Evolutionary conservation across 768 basidiomycete species (phyloP).

Genomic region (Tephrocybe sp.): DNA sequence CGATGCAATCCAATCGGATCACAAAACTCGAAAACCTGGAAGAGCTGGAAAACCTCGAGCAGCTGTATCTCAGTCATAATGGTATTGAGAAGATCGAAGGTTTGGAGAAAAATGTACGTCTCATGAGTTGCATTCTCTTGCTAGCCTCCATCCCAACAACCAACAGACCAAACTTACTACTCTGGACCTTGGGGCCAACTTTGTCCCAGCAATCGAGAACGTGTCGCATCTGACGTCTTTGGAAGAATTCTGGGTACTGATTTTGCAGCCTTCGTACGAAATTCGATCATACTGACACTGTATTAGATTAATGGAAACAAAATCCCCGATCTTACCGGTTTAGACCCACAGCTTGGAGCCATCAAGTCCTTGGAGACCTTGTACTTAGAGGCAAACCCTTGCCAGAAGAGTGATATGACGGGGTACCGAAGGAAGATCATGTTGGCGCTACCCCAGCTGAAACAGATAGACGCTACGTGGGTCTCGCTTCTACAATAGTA

Average conservation of each 20-base stretch:
- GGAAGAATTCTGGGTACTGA: conserved; percentile 92
- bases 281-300: not conserved
- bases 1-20: conserved; percentile 92
- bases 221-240: conserved; percentile 70
- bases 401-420: conserved; percentile 73
- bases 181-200: conserved; percentile 86
- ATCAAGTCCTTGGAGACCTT: conserved; percentile 74
- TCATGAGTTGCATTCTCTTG: not conserved
- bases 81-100: conserved; percentile 84
- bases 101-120: conserved; percentile 76
- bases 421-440: conserved; percentile 89
- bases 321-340: conserved; percentile 63
- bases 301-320: conserved; percentile 83
- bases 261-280: conserved; percentile 17
- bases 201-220: conserved; percentile 75
- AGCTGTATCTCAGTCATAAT: conserved; percentile 94
- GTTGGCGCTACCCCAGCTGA: conserved; percentile 81
- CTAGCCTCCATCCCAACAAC: not conserved
- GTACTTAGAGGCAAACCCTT: conserved; percentile 95
- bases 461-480: conserved; percentile 95
- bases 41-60: conserved; percentile 68
- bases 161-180: conserved; percentile 67
- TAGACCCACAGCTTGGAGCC: conserved; percentile 65
- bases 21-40: conserved; percentile 85
- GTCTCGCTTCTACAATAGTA: conserved; percentile 22